phyloP scores from a whole-genome alignment of 345 rosid genomes.

The Aquilaria yunnanensis region DNA sequence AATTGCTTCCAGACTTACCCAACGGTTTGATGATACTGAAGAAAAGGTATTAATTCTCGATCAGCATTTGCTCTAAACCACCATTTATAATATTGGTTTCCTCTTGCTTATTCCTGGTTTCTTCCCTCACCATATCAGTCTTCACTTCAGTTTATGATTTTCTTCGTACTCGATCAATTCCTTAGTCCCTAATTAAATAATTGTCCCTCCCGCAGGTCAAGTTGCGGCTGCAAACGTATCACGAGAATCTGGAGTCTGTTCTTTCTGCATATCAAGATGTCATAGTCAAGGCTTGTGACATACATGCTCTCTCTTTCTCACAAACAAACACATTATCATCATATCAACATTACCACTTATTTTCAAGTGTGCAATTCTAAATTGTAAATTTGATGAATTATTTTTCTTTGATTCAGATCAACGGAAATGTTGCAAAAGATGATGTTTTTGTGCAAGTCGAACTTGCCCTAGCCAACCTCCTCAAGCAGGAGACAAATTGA shows the following conservation, averaged over 20 bases:
- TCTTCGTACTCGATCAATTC: neutral
- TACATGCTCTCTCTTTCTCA: slow-evolving; percentile 13
- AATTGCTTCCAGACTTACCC: slow-evolving; percentile 79
- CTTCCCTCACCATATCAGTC: neutral
- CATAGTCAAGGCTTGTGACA: slow-evolving; percentile 55
- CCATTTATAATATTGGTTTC: slow-evolving; percentile 4
- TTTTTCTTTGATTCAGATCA: no score
- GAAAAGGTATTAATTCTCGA: slow-evolving; percentile 51
- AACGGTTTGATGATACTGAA: slow-evolving; percentile 91
- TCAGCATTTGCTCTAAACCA: slow-evolving; percentile 1
- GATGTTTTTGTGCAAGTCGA: no score
- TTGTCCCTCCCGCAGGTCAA: slow-evolving; percentile 50
- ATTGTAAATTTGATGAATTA: no score
- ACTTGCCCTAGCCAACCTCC: no score
- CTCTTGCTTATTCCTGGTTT: neutral
- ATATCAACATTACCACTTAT: no score
- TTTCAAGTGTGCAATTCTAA: no score
- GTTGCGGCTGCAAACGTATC: slow-evolving; percentile 70
- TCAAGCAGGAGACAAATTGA: no score
- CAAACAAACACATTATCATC: no score
- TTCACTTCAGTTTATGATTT: neutral
- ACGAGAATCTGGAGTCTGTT: slow-evolving; percentile 77
- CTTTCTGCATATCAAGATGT: slow-evolving; percentile 72
- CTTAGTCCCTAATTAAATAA: neutral
- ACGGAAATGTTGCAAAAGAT: no score